Conservation (phyloP, 139 green algal species). For the Zygnema cylindricum region DNA sequence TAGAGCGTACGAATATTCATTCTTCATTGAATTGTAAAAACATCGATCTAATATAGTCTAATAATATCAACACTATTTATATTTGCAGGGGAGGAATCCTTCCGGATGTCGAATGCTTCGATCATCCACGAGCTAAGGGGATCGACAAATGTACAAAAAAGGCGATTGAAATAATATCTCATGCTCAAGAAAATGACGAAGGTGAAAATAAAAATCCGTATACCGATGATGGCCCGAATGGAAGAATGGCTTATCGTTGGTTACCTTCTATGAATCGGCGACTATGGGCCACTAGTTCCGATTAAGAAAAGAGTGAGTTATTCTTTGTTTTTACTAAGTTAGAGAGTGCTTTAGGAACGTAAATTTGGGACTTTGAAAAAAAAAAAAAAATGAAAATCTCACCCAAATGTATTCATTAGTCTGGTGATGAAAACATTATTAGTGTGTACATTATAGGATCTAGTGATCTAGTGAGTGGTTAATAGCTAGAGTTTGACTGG, state of each 20-base stretch:
- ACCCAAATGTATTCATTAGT: too few relatives aligned
- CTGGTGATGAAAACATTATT: too few relatives aligned
- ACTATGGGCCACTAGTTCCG: neutral
- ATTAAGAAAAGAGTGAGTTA: too few relatives aligned
- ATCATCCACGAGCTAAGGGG: slow-evolving; percentile 2
- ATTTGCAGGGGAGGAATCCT: slow-evolving; percentile 10
- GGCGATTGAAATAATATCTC: neutral
- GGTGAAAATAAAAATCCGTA: neutral
- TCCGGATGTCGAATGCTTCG: neutral
- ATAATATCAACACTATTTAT: neutral
- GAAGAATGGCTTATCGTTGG: neutral
- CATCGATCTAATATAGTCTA: neutral
- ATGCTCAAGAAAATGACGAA: slow-evolving; percentile 3
- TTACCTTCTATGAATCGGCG: neutral
- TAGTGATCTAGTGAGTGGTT: too few relatives aligned
- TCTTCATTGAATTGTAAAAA: neutral
- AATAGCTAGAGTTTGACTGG: too few relatives aligned
- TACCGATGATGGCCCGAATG: neutral
- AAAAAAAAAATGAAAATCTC: too few relatives aligned
- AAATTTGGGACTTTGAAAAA: too few relatives aligned
- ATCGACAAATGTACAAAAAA: neutral
- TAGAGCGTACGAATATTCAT: neutral
- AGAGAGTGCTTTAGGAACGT: too few relatives aligned
- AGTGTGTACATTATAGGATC: too few relatives aligned
- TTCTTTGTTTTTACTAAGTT: too few relatives aligned